A percentile compares a stretch with the other conserved stretches of the same genome.
Evolutionary conservation across 2,329 filamentous ascomycete species (phyloP).

Genomic region (Biscogniauxia marginata): DNA sequence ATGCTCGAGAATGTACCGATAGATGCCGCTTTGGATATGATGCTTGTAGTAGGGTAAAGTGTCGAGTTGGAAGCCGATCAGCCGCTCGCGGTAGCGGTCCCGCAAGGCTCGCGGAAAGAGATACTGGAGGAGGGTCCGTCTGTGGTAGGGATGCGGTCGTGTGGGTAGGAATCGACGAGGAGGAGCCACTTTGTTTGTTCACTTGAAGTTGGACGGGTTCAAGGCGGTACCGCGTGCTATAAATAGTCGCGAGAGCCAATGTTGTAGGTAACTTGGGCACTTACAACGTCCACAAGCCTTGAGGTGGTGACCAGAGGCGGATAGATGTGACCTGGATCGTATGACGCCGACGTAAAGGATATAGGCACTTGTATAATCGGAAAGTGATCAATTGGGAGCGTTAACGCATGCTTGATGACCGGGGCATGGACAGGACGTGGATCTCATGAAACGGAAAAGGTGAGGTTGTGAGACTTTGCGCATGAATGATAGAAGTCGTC

Average conservation of each 20-base stretch:
- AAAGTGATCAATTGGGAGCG: background rate
- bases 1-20: conserved; percentile 67
- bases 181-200: conserved; percentile 42
- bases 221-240: background rate
- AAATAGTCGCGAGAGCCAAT: background rate
- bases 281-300: too few relatives aligned
- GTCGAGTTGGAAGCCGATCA: conserved; percentile 72
- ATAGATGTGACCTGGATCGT: background rate
- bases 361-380: background rate
- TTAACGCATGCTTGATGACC: background rate
- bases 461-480: background rate
- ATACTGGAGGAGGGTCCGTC: conserved; percentile 57
- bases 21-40: conserved; percentile 72
- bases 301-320: too few relatives aligned
- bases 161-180: conserved; percentile 40
- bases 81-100: conserved; percentile 61
- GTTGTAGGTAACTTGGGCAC: too few relatives aligned
- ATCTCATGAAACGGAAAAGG: too few relatives aligned
- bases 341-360: background rate
- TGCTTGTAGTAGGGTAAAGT: conserved; percentile 70
- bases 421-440: too few relatives aligned
- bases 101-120: conserved; percentile 65
- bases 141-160: conserved; percentile 42
- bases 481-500: too few relatives aligned
- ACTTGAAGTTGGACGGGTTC: background rate